Conservation (phyloP, 2,329 filamentous ascomycete species). For the Claviceps sp. region DNA sequence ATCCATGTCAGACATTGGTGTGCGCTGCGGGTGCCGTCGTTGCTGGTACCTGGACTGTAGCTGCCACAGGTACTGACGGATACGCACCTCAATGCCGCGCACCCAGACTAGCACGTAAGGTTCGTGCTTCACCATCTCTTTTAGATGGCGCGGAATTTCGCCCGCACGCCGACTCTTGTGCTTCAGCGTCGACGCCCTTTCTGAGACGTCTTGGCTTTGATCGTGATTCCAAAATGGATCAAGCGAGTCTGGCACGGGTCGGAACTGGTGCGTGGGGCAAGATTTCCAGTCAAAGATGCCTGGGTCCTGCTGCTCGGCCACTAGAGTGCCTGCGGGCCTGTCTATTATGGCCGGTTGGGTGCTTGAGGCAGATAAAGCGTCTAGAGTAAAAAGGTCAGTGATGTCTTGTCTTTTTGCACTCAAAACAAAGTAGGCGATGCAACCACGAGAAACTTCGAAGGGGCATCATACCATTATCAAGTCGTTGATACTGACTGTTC, state of each 20-base stretch:
- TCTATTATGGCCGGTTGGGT: slow-evolving; percentile 35
- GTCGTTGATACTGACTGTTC: slow-evolving; percentile 73
- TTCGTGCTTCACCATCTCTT: slow-evolving; percentile 65
- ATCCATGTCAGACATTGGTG: slow-evolving; percentile 24
- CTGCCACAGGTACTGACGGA: slow-evolving; percentile 60
- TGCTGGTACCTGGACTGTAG: slow-evolving; percentile 11
- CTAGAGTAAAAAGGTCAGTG: background rate
- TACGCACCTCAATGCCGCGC: slow-evolving; percentile 71
- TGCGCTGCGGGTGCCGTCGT: background rate
- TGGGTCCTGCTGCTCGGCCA: slow-evolving; percentile 68
- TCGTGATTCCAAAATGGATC: slow-evolving; percentile 68
- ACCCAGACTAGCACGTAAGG: slow-evolving; percentile 69
- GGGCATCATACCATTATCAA: slow-evolving; percentile 67
- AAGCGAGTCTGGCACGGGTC: slow-evolving; percentile 75
- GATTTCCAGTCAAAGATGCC: slow-evolving; percentile 72
- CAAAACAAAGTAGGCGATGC: background rate
- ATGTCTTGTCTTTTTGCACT: background rate
- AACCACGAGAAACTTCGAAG: background rate
- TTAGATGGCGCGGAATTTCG: slow-evolving; percentile 65
- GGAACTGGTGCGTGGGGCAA: slow-evolving; percentile 65
- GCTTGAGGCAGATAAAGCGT: background rate
- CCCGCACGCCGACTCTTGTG: slow-evolving; percentile 32
- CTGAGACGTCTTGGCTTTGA: slow-evolving; percentile 35
- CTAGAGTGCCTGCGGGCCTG: slow-evolving; percentile 73
- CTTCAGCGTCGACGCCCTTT: slow-evolving; percentile 31